Evolutionary conservation across 2,329 filamentous ascomycete genomes (phyloP).

Genomic region (Scedosporium minutisporum): DNA sequence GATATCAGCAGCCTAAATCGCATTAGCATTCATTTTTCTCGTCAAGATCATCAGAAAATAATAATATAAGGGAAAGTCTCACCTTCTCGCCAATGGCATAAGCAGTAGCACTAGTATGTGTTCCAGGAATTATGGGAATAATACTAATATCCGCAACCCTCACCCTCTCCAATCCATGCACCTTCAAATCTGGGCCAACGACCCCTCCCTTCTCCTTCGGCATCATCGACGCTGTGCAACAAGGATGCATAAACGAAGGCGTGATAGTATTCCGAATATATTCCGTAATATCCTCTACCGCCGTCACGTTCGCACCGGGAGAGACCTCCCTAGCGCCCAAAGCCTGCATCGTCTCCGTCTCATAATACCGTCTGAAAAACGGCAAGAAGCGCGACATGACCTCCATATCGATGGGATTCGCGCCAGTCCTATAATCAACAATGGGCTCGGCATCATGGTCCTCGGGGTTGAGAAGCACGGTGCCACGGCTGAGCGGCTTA

Average conservation of each 20-base stretch:
- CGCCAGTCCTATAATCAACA: constrained; percentile 23
- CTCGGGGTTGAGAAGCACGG: constrained; percentile 16
- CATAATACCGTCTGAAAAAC: constrained; percentile 18
- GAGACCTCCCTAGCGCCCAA: constrained; percentile 13
- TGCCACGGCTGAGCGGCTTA: constrained; percentile 25
- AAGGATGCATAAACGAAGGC: constrained; percentile 30
- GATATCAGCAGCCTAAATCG: constrained; percentile 6
- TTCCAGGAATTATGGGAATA: constrained; percentile 15
- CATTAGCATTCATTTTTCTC: not conserved
- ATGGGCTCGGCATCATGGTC: constrained; percentile 17
- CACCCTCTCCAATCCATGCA: constrained; percentile 22
- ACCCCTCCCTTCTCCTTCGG: constrained; percentile 26
- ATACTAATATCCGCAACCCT: constrained; percentile 21
- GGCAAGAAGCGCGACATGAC: constrained; percentile 21
- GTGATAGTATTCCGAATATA: constrained; percentile 17
- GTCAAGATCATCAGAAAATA: not conserved
- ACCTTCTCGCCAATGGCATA: constrained; percentile 44
- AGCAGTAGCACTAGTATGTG: constrained; percentile 38
- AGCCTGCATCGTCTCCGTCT: not conserved
- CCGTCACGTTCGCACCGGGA: constrained; percentile 17
- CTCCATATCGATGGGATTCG: constrained; percentile 26
- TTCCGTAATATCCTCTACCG: constrained; percentile 9
- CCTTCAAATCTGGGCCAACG: constrained; percentile 21
- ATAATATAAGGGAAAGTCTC: not conserved
- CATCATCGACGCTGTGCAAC: constrained; percentile 35